Percentiles rank a stretch among this genome's conserved stretches.
phyloP scores from a whole-genome alignment of 2,329 filamentous ascomycete genomes.

The Pseudogymnoascus sp. region DNA sequence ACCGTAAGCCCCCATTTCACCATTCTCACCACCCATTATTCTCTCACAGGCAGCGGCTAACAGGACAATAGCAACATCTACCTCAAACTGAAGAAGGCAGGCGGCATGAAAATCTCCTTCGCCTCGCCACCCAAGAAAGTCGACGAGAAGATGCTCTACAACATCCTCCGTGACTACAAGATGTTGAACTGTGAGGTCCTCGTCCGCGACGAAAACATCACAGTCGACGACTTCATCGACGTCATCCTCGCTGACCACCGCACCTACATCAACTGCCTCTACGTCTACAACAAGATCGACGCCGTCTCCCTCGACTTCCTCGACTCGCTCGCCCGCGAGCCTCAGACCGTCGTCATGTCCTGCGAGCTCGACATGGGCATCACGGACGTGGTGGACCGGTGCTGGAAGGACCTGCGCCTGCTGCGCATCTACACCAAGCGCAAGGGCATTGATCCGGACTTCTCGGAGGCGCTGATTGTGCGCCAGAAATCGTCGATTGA shows the following conservation, averaged over 20 bases:
- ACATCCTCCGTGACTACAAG: conserved; percentile 97
- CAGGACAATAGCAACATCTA: conserved; percentile 70
- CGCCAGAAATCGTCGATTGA: conserved; percentile 81
- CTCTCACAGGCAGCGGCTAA: conserved; percentile 11
- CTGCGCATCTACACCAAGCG: conserved; percentile 96
- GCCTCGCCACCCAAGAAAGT: conserved; percentile 77
- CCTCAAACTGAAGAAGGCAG: conserved; percentile 88
- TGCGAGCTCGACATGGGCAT: conserved; percentile 94
- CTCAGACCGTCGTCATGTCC: conserved; percentile 91
- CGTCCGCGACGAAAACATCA: conserved; percentile 87
- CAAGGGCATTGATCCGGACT: conserved; percentile 84
- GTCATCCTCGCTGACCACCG: conserved; percentile 99
- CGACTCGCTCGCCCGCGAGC: conserved; percentile 83
- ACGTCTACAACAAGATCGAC: conserved; percentile 99
- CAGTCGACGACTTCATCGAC: conserved; percentile 97
- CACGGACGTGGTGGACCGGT: conserved; percentile 84
- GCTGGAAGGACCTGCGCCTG: conserved; percentile 85
- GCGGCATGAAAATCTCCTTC: conserved; percentile 98
- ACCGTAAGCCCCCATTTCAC: conserved; percentile 50
- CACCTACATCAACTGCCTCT: conserved; percentile 89
- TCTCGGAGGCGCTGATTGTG: conserved; percentile 86
- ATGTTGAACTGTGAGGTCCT: conserved; percentile 96
- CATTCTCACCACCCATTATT: background rate
- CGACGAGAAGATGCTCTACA: conserved; percentile 97
- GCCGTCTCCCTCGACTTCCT: conserved; percentile 87